Percentiles rank a stretch among this genome's conserved stretches.
phyloP scores from a whole-genome alignment of 78 protist species.

The Dictyostelium purpureum region DNA sequence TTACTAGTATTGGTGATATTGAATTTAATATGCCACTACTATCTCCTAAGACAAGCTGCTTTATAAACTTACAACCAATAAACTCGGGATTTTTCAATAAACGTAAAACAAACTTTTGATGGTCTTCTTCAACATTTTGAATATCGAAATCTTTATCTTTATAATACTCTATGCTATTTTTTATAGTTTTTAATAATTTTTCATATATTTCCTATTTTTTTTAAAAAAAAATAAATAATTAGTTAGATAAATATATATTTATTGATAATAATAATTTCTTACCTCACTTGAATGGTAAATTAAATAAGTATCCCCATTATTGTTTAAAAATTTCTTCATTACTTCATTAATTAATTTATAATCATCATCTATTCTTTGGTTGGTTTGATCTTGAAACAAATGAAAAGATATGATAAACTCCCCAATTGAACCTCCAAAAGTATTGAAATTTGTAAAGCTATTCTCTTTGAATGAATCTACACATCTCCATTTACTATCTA shows the following conservation, averaged over 20 bases:
- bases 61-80: conserved; percentile 24
- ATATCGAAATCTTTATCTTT: not conserved
- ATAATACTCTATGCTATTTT: not conserved
- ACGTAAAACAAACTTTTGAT: not conserved
- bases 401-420: not conserved
- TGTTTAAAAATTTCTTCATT: not conserved
- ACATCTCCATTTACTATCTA: conserved; percentile 11
- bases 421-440: not conserved
- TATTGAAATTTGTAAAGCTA: not conserved
- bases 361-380: not conserved
- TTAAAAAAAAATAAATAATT: not conserved
- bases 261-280: not conserved
- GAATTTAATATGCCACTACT: not conserved
- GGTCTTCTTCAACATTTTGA: not conserved
- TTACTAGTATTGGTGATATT: not conserved
- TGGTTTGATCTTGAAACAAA: not conserved
- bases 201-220: not conserved
- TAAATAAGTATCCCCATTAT: not conserved
- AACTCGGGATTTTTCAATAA: not conserved
- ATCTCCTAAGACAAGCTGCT: not conserved
- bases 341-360: not conserved
- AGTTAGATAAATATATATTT: not conserved
- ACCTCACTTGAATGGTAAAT: not conserved
- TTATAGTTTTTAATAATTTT: not conserved
- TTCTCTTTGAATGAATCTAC: not conserved